Evolutionary conservation across 495 filamentous ascomycete genomes (phyloP), one percentile per base, ranked within the genome.

Genomic region (Talaromyces liani): DNA sequence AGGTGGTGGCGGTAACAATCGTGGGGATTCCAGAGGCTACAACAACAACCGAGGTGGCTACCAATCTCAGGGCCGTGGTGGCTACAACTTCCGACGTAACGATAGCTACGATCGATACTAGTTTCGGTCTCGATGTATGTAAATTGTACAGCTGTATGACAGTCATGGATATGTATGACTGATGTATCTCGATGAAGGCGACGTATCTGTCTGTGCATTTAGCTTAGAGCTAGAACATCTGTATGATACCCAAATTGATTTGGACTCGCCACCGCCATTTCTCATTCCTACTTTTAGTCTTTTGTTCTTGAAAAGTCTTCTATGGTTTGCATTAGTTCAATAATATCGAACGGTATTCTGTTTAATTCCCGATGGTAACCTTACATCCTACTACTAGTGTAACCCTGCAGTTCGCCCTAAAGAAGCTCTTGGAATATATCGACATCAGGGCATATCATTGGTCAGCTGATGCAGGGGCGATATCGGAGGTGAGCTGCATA

Each of bases 81-180:
- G 71, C 27, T 69, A 77, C 65, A 57, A 60, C 27, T 63, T 65
- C 58, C 68, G 67, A 63, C 69, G 68, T 29, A 69, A 67, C 61
- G 74, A 74, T 64, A 73, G 76, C 64, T 78, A 78, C 64, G 72
- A 71, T 31, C 74, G 76, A 6, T 80, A 80, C 62, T 80, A 63
- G 61, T 47, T 7, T 24, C n/a, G n/a, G 36, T 47, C 8, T 47
- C 29, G 6, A 60, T 25, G 10, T 24, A 55, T 14, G 9, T 55
- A 29, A 55, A 24, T 14, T 27, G 51, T 55, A 55, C 22, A 55
- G 20, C 36, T 20, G 57, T 29, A 22, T 24, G 25, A 6, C 29
- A 18, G 51, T 55, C 12, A 29, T 16, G 51, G 3, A 24, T 9
- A 25, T 55, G 22, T 55, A 55, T 14, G 51, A 55, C 8, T 55